Percentiles rank a stretch among this genome's conserved stretches.
Evolutionary conservation across 2,329 filamentous ascomycete genomes (phyloP).

Genomic region (Claviceps maximensis): DNA sequence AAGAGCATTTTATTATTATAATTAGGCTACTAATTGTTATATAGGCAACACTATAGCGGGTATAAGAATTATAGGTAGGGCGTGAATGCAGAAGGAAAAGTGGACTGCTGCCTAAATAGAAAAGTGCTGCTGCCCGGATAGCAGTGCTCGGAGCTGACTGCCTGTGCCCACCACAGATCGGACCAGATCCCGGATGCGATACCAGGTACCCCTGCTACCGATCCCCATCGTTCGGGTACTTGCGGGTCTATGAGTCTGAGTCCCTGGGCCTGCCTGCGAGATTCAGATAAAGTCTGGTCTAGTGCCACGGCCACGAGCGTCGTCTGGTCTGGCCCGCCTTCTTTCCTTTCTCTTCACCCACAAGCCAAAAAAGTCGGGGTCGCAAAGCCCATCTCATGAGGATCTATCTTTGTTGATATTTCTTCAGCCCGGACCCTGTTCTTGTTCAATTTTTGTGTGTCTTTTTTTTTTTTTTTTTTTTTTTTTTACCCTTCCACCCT

Average conservation of each 20-base stretch:
- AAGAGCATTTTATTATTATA: too few species aligned
- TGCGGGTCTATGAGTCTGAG: background rate
- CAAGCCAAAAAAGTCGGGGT: slow-evolving; percentile 41
- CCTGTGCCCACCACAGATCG: too few species aligned
- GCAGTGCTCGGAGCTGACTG: too few species aligned
- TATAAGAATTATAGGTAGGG: too few species aligned
- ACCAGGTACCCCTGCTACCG: slow-evolving; percentile 6
- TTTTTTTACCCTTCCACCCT: slow-evolving; percentile 17
- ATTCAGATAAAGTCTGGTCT: slow-evolving; percentile 6
- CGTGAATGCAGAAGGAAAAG: too few species aligned
- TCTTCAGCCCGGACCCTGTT: slow-evolving; percentile 44
- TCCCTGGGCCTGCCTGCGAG: background rate
- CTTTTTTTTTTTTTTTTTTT: slow-evolving; percentile 18
- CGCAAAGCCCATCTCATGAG: slow-evolving; percentile 38
- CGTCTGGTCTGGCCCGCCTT: slow-evolving; percentile 14
- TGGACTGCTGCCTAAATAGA: too few species aligned
- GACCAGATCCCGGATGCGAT: too few species aligned
- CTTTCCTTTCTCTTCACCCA: slow-evolving; percentile 36
- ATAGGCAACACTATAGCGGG: too few species aligned
- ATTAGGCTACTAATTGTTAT: too few species aligned
- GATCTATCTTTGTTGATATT: slow-evolving; percentile 38
- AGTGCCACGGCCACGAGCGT: slow-evolving; percentile 1
- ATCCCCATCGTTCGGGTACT: slow-evolving; percentile 5
- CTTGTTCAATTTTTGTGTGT: slow-evolving; percentile 31
- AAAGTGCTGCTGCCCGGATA: too few species aligned